Conservation (phyloP, 805 yeast genomes). For the Teunomyces atbi region DNA sequence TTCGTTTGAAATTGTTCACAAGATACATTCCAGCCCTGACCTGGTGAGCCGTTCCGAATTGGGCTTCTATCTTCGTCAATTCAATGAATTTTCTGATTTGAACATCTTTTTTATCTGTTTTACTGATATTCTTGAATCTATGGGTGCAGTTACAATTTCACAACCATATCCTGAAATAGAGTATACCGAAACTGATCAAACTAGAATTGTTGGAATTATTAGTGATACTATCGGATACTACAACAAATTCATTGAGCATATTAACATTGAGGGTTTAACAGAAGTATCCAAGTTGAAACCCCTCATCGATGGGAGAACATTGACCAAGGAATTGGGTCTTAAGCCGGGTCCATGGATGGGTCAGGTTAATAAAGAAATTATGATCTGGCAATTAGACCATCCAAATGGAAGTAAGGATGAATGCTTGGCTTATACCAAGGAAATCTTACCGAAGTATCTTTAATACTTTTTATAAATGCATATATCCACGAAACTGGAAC, state of each 20-base stretch:
- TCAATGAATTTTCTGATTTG: constrained; percentile 51
- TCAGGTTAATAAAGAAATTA: constrained; percentile 49
- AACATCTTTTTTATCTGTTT: constrained; percentile 38
- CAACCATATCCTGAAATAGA: constrained; percentile 4
- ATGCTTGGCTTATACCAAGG: constrained; percentile 45
- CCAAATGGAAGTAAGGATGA: constrained; percentile 57
- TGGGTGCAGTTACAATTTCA: background rate
- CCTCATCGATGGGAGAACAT: constrained; percentile 71
- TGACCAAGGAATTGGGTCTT: constrained; percentile 47
- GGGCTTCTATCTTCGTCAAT: constrained; percentile 58
- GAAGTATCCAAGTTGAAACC: constrained; percentile 56
- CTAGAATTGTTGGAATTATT: background rate
- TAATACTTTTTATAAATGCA: background rate
- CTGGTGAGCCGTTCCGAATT: constrained; percentile 49
- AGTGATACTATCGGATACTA: constrained; percentile 22
- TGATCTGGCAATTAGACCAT: constrained; percentile 77
- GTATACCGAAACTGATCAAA: background rate
- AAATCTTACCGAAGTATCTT: constrained; percentile 16
- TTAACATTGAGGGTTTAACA: constrained; percentile 34
- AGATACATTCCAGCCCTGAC: constrained; percentile 12
- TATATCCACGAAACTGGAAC: background rate
- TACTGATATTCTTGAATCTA: constrained; percentile 22
- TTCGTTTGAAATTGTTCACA: constrained; percentile 23
- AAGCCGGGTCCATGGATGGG: constrained; percentile 91
- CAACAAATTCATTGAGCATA: constrained; percentile 27